A percentile compares a stretch with the other conserved stretches of the same genome.
Conservation (phyloP, 1,139 yeast species). For the Protomyces inouyei region DNA sequence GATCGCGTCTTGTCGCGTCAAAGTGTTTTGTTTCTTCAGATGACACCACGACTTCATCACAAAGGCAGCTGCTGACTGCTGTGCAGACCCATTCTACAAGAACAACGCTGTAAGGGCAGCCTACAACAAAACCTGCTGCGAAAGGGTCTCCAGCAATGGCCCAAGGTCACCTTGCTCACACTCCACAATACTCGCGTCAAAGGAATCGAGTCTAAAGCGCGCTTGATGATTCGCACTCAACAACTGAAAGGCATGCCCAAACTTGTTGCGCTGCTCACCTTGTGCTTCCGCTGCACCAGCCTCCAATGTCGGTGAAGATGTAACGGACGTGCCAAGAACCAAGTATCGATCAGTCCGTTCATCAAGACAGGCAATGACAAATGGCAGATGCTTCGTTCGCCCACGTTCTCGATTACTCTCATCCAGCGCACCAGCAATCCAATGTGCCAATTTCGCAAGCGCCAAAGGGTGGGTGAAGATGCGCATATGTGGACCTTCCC, state of each 20-base stretch:
- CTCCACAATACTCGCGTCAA: conserved; percentile 90
- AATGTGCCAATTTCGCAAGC: conserved; percentile 72
- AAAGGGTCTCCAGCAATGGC: conserved; percentile 76
- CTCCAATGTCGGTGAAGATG: conserved; percentile 69
- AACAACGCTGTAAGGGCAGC: not conserved
- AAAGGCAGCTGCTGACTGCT: too few species aligned
- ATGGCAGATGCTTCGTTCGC: conserved; percentile 48
- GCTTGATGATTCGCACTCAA: conserved; percentile 81
- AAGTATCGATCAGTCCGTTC: conserved; percentile 69
- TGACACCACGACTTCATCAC: not conserved
- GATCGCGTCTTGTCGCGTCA: not conserved
- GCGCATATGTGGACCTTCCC: conserved; percentile 79
- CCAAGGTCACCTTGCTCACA: conserved; percentile 80
- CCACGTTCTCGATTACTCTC: conserved; percentile 30
- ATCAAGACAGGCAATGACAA: conserved; percentile 84
- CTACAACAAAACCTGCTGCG: conserved; percentile 35
- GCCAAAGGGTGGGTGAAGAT: conserved; percentile 82
- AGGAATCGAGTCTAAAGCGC: conserved; percentile 83
- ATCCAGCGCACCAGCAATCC: conserved; percentile 62
- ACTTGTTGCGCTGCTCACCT: conserved; percentile 54
- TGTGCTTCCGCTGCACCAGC: conserved; percentile 30
- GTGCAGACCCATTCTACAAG: not conserved
- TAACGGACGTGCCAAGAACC: conserved; percentile 63
- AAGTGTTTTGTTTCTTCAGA: not conserved
- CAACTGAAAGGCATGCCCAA: conserved; percentile 85